Evolutionary conservation across 2,329 filamentous ascomycete genomes (phyloP), one percentile per base, ranked within the genome.

Genomic region (Fusarium odoratissimum): DNA sequence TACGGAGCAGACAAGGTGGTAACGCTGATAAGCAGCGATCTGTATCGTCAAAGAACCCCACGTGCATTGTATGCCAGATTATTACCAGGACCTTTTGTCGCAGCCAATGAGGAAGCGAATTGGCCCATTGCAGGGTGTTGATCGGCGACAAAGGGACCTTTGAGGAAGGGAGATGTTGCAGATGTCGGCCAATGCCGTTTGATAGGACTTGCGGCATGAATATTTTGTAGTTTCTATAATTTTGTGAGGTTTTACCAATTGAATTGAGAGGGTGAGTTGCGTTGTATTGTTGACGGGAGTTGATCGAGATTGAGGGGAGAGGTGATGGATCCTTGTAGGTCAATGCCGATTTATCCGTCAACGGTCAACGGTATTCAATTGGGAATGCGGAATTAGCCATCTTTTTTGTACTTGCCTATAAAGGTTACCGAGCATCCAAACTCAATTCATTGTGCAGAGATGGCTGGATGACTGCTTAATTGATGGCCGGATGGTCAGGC

Each of bases 11-110:
- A 59, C 49, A 55, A 68, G 38, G 61, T 45, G 31, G 40, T 33
- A 41, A 66, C 42, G n/a, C 41, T 37, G 68, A 65, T 73, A 68
- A 73, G 49, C 63, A 59, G 58, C 56, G 56, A 51, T 52, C 57
- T 45, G 45, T 65, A 64, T 72, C 65, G 68, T 41, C 61, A 38
- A 58, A 41, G 49, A 60, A 40, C 61, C 74, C 74, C 74, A 76
- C 69, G 74, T 76, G 74, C 63, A 45, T 55, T 69, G 37, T 44
- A 45, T 62, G 25, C 48, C 45, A 60, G 44, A 67, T 40, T 52
- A 73, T 71, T 63, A 65, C 35, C 56, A 76, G 74, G 74, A 67
- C 62, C 48, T 64, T 67, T 62, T 69, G 45, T 66, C 52, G 37
- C 64, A 52, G 45, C 74, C 74, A 76, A 76, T 76, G n/a, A 40